phyloP scores from a whole-genome alignment of 805 yeast genomes.

The Candida peoriensis region DNA sequence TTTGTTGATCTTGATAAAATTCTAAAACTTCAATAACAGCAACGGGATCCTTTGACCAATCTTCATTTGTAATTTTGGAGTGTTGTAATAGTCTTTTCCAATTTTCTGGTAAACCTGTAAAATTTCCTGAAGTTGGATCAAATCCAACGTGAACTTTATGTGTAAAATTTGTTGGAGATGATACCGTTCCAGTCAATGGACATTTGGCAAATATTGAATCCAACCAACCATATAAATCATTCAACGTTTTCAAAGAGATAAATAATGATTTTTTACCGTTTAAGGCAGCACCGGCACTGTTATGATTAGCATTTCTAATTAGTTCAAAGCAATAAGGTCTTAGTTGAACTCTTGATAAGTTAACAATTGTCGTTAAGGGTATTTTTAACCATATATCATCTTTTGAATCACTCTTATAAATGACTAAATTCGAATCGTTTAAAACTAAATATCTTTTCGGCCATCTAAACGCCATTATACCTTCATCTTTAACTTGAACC shows the following conservation, averaged over 20 bases:
- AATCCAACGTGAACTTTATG: conserved; percentile 89
- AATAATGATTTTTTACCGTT: conserved; percentile 59
- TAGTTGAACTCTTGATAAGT: conserved; percentile 61
- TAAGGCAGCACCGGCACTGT: too few relatives aligned
- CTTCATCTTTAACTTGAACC: conserved; percentile 92
- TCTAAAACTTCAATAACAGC: conserved; percentile 91
- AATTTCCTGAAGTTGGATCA: conserved; percentile 79
- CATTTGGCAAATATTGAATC: conserved; percentile 80
- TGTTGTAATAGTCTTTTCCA: conserved; percentile 86
- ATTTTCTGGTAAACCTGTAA: conserved; percentile 89
- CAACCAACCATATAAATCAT: conserved; percentile 84
- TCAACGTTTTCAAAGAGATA: conserved; percentile 70
- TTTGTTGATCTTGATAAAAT: conserved; percentile 50
- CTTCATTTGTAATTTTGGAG: conserved; percentile 86
- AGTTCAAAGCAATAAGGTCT: conserved; percentile 83
- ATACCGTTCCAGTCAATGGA: conserved; percentile 61
- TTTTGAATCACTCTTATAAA: conserved; percentile 61
- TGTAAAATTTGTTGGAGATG: conserved; percentile 90
- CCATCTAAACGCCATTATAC: conserved; percentile 87
- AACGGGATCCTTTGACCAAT: conserved; percentile 89
- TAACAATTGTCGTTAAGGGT: conserved; percentile 53
- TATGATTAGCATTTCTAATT: conserved; percentile 31
- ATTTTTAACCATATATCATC: conserved; percentile 47
- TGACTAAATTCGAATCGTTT: conserved; percentile 66
- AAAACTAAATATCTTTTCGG: conserved; percentile 79